A percentile compares a stretch with the other conserved stretches of the same genome.
Evolutionary conservation across 164 flowering plant genomes (phyloP).

Genomic region (Buxus sempervirens): DNA sequence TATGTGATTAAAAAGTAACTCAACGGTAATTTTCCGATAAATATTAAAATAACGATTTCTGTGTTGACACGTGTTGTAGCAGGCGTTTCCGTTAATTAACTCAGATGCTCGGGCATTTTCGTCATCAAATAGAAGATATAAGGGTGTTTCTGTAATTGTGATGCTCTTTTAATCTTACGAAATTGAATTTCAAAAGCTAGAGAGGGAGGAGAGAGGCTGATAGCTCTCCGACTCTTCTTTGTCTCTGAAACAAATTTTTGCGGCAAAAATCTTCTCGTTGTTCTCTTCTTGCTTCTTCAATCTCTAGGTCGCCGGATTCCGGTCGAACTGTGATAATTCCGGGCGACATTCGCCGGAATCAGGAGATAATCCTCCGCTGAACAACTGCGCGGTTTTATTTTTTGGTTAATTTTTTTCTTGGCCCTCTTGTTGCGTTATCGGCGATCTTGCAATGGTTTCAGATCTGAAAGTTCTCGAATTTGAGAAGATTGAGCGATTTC

Average conservation of each 20-base stretch:
- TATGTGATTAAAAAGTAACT: no score
- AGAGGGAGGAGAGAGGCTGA: constrained; percentile 35
- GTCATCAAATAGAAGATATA: no score
- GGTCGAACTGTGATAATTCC: neutral
- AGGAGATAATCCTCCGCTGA: neutral
- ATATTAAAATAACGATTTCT: no score
- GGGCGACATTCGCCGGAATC: neutral
- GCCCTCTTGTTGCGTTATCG: neutral
- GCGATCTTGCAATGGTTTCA: neutral
- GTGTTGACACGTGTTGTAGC: no score
- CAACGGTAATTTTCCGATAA: no score
- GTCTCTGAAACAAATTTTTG: neutral
- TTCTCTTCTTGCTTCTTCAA: neutral
- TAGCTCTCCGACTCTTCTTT: constrained; percentile 11
- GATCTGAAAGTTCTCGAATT: constrained; percentile 26
- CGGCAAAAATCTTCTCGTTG: neutral
- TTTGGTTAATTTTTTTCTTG: neutral
- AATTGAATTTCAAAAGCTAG: constrained; percentile 42
- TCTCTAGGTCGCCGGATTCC: neutral
- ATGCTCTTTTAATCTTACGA: neutral
- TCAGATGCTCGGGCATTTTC: no score
- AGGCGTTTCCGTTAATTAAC: no score
- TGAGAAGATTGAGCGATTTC: constrained; percentile 11
- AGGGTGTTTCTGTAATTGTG: no score
- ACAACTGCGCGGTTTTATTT: no score